A percentile compares a stretch with the other conserved stretches of the same genome.
phyloP scores from a whole-genome alignment of 2,329 filamentous ascomycete species.

The Xylariomycetidae sp. region DNA sequence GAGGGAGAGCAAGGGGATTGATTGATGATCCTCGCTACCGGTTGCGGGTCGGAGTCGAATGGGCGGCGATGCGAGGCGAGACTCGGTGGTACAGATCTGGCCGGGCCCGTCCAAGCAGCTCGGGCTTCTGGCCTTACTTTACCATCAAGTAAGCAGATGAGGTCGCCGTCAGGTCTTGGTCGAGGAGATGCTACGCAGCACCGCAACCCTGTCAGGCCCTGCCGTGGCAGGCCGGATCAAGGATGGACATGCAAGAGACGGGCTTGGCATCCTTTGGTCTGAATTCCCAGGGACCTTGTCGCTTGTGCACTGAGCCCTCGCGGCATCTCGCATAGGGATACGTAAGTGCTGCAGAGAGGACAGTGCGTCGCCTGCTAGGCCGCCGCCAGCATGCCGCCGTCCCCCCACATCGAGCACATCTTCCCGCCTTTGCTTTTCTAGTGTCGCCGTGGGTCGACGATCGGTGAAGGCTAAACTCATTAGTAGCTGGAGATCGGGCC shows the following conservation, averaged over 20 bases:
- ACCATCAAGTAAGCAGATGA: too few species aligned
- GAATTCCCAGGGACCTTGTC: slow-evolving; percentile 17
- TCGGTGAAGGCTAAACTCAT: not conserved
- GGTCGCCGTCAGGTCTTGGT: too few species aligned
- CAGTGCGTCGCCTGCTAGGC: slow-evolving; percentile 17
- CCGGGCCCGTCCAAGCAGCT: too few species aligned
- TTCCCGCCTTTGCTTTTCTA: slow-evolving; percentile 13
- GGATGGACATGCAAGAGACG: slow-evolving; percentile 19
- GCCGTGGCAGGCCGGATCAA: slow-evolving; percentile 8
- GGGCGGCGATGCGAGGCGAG: too few species aligned
- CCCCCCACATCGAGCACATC: slow-evolving; percentile 12
- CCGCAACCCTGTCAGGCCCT: too few species aligned
- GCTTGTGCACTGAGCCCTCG: slow-evolving; percentile 18
- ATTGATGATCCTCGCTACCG: too few species aligned
- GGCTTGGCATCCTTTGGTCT: slow-evolving; percentile 22
- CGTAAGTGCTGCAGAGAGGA: slow-evolving; percentile 21
- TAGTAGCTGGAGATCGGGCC: too few species aligned
- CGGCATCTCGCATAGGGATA: slow-evolving; percentile 30
- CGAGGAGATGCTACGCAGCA: too few species aligned
- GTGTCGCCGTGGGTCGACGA: slow-evolving; percentile 1
- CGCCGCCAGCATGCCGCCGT: slow-evolving; percentile 9
- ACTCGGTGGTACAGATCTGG: too few species aligned
- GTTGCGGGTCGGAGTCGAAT: too few species aligned
- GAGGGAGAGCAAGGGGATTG: too few species aligned
- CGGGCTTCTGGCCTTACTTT: too few species aligned